A percentile compares a stretch with the other conserved stretches of the same genome.
Evolutionary conservation across 2,329 filamentous ascomycete species (phyloP).

Genomic region (Chrysosphaeria jannelii): DNA sequence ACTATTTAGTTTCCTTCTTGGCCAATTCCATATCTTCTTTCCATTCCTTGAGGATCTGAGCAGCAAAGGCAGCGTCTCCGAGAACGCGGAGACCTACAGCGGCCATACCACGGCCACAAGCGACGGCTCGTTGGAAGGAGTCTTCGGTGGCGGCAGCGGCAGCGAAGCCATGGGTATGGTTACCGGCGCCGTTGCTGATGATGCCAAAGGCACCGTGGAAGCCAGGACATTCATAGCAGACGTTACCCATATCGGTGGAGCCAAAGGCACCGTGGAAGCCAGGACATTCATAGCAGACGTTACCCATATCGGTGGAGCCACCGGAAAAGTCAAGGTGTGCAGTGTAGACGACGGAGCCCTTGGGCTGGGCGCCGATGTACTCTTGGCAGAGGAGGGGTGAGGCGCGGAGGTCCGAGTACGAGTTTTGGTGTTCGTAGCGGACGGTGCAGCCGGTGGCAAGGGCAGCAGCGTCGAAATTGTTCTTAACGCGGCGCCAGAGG

Average conservation of each 20-base stretch:
- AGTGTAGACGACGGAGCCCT: slow-evolving; percentile 7
- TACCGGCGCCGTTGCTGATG: slow-evolving; percentile 9
- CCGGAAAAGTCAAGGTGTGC: slow-evolving; percentile 8
- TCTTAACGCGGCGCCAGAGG: slow-evolving; percentile 8
- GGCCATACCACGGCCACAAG: slow-evolving; percentile 10
- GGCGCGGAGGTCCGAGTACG: slow-evolving; percentile 8
- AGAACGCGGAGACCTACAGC: slow-evolving; percentile 8
- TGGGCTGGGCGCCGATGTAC: slow-evolving; percentile 8
- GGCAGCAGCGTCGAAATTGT: slow-evolving; percentile 10
- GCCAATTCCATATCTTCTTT: slow-evolving; percentile 9
- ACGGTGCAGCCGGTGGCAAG: slow-evolving; percentile 9
- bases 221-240: slow-evolving; percentile 14
- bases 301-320: slow-evolving; percentile 12
- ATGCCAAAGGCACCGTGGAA: slow-evolving; percentile 15
- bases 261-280: slow-evolving; percentile 14
- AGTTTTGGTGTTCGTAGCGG: slow-evolving; percentile 7
- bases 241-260: too few relatives aligned
- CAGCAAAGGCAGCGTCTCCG: slow-evolving; percentile 5
- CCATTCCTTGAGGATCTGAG: slow-evolving; percentile 6
- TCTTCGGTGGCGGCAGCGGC: slow-evolving; percentile 11
- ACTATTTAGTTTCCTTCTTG: too few relatives aligned
- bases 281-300: slow-evolving; percentile 14
- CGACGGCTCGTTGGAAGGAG: slow-evolving; percentile 9
- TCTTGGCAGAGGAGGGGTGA: slow-evolving; percentile 7
- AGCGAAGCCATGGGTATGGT: slow-evolving; percentile 14